A percentile compares a stretch with the other conserved stretches of the same genome.
Conservation (phyloP, 768 basidiomycete species). For the Lentinula edodes region DNA sequence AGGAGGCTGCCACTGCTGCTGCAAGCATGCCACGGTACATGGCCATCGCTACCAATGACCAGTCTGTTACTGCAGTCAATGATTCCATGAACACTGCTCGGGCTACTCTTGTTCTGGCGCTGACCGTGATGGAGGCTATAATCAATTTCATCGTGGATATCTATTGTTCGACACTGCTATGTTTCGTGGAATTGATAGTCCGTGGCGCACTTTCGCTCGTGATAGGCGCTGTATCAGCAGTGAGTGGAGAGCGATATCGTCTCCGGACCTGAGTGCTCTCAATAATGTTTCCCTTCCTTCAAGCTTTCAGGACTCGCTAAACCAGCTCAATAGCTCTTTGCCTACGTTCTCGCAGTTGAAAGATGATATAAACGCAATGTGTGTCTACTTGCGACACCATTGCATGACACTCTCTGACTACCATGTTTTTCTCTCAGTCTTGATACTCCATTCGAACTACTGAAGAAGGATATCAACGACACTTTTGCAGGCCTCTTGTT, state of each 20-base stretch:
- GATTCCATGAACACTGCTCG: conserved; percentile 74
- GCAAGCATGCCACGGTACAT: conserved; percentile 87
- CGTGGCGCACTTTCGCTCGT: conserved; percentile 74
- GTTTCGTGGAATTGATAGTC: conserved; percentile 87
- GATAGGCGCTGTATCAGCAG: conserved; percentile 80
- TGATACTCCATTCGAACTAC: conserved; percentile 78
- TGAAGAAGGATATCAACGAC: conserved; percentile 87
- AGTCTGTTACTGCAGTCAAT: conserved; percentile 74
- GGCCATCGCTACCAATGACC: conserved; percentile 78
- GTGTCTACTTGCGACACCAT: conserved; percentile 21
- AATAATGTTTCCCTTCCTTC: conserved; percentile 77
- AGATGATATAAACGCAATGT: conserved; percentile 62
- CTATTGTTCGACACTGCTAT: conserved; percentile 90
- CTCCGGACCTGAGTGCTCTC: conserved; percentile 70
- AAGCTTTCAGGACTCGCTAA: conserved; percentile 66
- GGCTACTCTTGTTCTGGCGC: conserved; percentile 60
- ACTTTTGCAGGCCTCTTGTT: conserved; percentile 74
- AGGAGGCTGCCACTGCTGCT: conserved; percentile 73
- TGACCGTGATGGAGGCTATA: conserved; percentile 82
- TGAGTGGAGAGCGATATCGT: conserved; percentile 44
- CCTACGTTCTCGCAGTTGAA: conserved; percentile 78
- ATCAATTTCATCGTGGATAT: conserved; percentile 90
- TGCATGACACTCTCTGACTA: conserved; percentile 3
- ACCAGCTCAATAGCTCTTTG: conserved; percentile 70
- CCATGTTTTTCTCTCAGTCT: conserved; percentile 37